These are phyloP conservation scores for Blepharisma undulans DNA, from an alignment of 169 alveolate species.

Conservation along the genomic window DNA sequence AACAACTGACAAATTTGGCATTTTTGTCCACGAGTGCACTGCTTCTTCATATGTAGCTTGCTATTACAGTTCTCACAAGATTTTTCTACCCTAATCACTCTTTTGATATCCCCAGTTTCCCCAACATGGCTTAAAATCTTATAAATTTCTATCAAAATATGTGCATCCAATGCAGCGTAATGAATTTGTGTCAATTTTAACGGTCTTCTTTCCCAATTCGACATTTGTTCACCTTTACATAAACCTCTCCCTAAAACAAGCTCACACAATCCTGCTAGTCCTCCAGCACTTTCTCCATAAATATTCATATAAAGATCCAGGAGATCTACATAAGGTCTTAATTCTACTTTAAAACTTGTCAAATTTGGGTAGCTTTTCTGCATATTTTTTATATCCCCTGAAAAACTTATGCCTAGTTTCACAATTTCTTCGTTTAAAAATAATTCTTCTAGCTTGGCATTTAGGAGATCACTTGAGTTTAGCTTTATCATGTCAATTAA, in stretches of 20 bases:
- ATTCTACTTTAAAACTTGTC: background rate
- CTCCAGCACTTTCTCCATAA: conserved; percentile 30
- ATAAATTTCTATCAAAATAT: conserved; percentile 38
- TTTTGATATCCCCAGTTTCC: background rate
- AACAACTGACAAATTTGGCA: background rate
- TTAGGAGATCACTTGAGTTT: background rate
- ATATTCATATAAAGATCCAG: background rate
- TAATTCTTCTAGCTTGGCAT: background rate
- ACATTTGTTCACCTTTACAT: conserved; percentile 81
- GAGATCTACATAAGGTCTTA: background rate
- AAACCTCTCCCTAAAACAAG: conserved; percentile 65
- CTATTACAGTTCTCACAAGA: conserved; percentile 17
- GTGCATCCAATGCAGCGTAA: conserved; percentile 88
- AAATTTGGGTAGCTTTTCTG: conserved; percentile 20
- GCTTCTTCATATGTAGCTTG: background rate
- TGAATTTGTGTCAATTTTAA: conserved; percentile 76
- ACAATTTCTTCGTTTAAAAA: background rate
- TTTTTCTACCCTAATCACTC: background rate
- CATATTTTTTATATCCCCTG: background rate
- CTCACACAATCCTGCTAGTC: conserved; percentile 72
- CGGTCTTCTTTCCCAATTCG: conserved; percentile 91
- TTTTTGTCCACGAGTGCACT: background rate
- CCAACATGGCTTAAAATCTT: background rate
- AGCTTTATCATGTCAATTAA: background rate
- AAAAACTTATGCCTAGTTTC: conserved; percentile 9